Evolutionary conservation across 163 green algal genomes (phyloP), one percentile per base, ranked within the genome.

Genomic region (Coccomyxa subellipsoidea): DNA sequence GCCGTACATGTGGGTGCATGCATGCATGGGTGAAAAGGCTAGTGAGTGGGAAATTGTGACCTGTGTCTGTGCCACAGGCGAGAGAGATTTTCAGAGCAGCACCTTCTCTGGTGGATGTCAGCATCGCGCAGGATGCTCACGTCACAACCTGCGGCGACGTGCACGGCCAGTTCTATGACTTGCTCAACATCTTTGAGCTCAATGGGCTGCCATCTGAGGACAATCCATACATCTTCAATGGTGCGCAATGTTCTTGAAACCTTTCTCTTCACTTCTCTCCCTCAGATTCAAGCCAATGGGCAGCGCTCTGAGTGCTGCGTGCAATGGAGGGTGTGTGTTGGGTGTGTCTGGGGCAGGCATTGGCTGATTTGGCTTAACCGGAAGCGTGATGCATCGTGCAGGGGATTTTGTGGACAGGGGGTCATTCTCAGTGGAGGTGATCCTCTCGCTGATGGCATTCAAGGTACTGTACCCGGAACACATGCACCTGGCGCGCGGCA

Each of bases 171-270:
- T 99, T 93, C 84, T 99, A 93, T 82, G 96, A 99, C 86, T 86
- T 99, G 79, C 85, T 98, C 35, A 95, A 97, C 88, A 99, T 99
- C 79, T 99, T 96, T 79, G 88, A 98, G 54, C 83, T 99, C 34
- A 98, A 98, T 83, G 96, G 96, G 5, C 39, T 90, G 54, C 96
- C 96, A 27, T 92, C 85, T 12, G 37, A 88, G 21, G 86, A 91
- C 32, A 99, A 99, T 87, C 96, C 96, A 15, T 99, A 99, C 90
- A 85, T 99, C 6, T 98, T 98, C 88, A 98, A 98, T 72, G 95
- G 94, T 92, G 59, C 81, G 81, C 9, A 31, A 12, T 66, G n/a
- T n/a, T n/a, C n/a, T n/a, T n/a, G n/a, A n/a, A n/a, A n/a, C n/a
- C n/a, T n/a, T n/a, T n/a, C n/a, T n/a, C n/a, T n/a, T n/a, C n/a